These are phyloP conservation scores for Tulasnella calospora DNA, from an alignment of 768 basidiomycete genomes.

Conservation along the genomic window DNA sequence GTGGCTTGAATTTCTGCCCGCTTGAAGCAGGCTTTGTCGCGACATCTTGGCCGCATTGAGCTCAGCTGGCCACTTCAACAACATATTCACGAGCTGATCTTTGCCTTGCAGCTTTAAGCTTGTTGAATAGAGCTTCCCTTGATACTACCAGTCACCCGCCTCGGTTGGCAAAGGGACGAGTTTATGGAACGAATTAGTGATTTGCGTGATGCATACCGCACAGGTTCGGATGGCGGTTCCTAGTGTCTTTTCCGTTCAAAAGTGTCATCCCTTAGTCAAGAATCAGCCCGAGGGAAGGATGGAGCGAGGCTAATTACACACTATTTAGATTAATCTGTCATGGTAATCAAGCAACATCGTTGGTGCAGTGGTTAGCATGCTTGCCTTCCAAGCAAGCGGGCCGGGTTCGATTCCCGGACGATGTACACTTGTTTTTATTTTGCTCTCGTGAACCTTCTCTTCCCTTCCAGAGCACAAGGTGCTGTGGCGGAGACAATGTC, in stretches of 20 bases:
- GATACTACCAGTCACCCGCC: background rate
- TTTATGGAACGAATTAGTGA: background rate
- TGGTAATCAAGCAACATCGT: constrained; percentile 41
- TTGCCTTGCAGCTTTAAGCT: background rate
- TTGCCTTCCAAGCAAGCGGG: constrained; percentile 63
- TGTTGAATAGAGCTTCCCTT: background rate
- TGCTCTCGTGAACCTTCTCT: background rate
- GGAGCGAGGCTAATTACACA: background rate
- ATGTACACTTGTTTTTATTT: constrained; percentile 3
- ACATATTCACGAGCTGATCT: background rate
- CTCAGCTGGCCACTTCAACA: background rate
- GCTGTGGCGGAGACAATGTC: too few species aligned
- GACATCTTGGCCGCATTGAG: background rate
- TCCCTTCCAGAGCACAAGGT: too few species aligned
- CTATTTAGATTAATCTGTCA: background rate
- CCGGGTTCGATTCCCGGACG: constrained; percentile 64
- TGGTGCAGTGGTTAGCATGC: constrained; percentile 93
- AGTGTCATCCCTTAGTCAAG: background rate
- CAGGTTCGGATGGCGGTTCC: too few species aligned
- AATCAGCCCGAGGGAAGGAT: background rate
- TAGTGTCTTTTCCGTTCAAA: too few species aligned
- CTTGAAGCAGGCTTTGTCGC: background rate
- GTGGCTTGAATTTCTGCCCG: background rate
- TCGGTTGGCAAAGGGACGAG: background rate
- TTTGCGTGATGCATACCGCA: too few species aligned